Base-by-base conservation (phyloP, 1,284 basidiomycete species). In the Cryptococcus neoformans region DNA sequence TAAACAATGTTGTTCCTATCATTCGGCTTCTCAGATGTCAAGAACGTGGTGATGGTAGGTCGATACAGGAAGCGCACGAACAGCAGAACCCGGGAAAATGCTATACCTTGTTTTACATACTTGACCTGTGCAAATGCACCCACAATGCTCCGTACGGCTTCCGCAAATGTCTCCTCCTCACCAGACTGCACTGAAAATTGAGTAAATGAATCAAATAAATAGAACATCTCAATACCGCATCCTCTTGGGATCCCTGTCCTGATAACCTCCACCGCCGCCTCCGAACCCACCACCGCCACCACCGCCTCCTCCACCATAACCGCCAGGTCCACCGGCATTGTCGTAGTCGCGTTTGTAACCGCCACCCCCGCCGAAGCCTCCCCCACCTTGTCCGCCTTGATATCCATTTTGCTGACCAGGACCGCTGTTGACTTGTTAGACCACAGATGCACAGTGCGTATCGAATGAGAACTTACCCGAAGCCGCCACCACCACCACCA, bases 191-290 rank as follows among this genome's bases (percentile, higher is more conserved):
- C 28, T 28, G 28, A 28, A 28, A 28, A 28, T 28, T 28, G 28
- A 28, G 28, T 28, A 28, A 28, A 28, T 28, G 28, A 28, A 28
- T 35, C 39, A 14, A 14, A 35, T 6, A 40, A 45, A 17, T n/a
- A 39, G 14, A 44, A 39, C 21, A 37, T 45, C 28, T 58, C 47
- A 65, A 53, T 65, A 65, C 44, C 64, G 62, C 55, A 61, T 59
- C 44, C 64, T 54, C 54, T 65, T 65, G 6, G 59, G 42, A 59
- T 65, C 64, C 34, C 64, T 57, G 54, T 65, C 64, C 12, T 63
- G 59, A 35, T 58, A 56, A 37, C 60, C 57, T 28, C 55, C 54
- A 51, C n/a, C 49, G 21, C 49, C 44, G 12, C 49, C 49, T 4
- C 49, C 38, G 39, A 28, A 42, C 12, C 39, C 40, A 9, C 46